phyloP scores from a whole-genome alignment of 202 grass and related monocot genomes.

The Cymbopogon flexuosus region DNA sequence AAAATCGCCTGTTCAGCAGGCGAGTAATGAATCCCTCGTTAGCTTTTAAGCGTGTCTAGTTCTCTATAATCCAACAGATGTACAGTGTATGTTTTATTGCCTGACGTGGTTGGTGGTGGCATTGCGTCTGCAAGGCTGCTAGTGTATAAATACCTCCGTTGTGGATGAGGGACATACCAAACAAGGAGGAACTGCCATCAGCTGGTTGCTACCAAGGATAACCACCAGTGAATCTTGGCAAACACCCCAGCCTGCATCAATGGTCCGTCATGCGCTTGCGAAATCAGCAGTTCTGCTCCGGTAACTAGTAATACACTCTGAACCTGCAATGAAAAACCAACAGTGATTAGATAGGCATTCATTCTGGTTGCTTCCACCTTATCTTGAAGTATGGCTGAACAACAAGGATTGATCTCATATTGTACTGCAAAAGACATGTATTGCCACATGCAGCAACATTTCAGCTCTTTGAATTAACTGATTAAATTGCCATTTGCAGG shows the following conservation, averaged over 20 bases:
- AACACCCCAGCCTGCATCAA: neutral
- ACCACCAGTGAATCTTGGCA: neutral
- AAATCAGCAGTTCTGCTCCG: constrained; percentile 39
- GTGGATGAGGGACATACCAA: constrained; percentile 25
- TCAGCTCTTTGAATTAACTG: constrained; percentile 14
- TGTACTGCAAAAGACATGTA: neutral
- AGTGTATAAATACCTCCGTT: constrained; percentile 42
- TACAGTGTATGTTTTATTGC: neutral
- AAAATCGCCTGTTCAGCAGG: constrained; percentile 4
- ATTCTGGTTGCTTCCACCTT: neutral
- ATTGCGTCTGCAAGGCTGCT: neutral
- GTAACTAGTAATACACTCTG: constrained; percentile 47
- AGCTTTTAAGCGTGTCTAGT: constrained; percentile 11
- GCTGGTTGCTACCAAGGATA: constrained; percentile 11
- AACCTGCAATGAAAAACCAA: constrained; percentile 20
- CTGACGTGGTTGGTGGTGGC: neutral
- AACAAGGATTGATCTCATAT: constrained; percentile 9
- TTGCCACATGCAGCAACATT: neutral
- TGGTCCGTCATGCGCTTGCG: constrained; percentile 21
- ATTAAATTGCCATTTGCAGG: constrained; percentile 34
- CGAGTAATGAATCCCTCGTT: neutral
- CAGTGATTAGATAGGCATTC: constrained; percentile 7
- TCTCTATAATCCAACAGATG: constrained; percentile 18
- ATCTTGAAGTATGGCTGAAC: neutral
- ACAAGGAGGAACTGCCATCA: constrained; percentile 25